Base-by-base conservation (phyloP, 352 stramenopile genomes). In the Pythium oligandrum region DNA sequence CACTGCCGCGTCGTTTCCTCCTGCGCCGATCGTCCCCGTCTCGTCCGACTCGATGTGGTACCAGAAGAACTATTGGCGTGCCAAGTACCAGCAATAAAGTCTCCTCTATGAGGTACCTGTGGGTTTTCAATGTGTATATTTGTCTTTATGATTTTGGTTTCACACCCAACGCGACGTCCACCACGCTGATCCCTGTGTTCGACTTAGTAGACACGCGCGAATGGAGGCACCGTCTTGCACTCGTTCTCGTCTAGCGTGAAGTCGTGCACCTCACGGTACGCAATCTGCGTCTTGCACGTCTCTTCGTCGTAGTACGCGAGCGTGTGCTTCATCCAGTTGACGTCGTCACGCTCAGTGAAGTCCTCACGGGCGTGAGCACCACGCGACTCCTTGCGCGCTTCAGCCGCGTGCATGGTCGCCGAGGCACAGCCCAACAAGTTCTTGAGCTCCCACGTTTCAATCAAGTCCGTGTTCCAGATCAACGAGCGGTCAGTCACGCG, bases 321-420 rank as follows among this genome's bases (percentile, higher is more conserved):
- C 9, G 93, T 98, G 72, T 99, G 96, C 66, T 98, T 98, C 95
- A 99, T 98, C 95, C 95, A 99, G 33, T 98, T 79, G 45, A 92
- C 80, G 68, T 99, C 95, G 58, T 98, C 78, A 53, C 96, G 83
- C 47, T 97, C 78, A 4, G 86, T 79, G 64, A 96, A 98, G 70
- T 99, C 90, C 70, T 99, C 95, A 51, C 93, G 88, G 5, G 96
- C 96, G 73, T 99, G 96, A n/a, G 96, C 96, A 46, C 96, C 95
- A 59, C 96, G 83, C 50, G 67, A 93, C 73, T 98, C 96, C 75
- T 98, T 98, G 36, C 96, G 76, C 8, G 78, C 84, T 68, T 98
- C 91, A 12, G 96, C 95, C 34, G 75, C 84, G 66, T 98, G 89
- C 83, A 99, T 98, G 8, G 96, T 99, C 36, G 83, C 92, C 3